Conservation (phyloP, 192 early-diverging fungal genomes). For the Dissophora ornata region DNA sequence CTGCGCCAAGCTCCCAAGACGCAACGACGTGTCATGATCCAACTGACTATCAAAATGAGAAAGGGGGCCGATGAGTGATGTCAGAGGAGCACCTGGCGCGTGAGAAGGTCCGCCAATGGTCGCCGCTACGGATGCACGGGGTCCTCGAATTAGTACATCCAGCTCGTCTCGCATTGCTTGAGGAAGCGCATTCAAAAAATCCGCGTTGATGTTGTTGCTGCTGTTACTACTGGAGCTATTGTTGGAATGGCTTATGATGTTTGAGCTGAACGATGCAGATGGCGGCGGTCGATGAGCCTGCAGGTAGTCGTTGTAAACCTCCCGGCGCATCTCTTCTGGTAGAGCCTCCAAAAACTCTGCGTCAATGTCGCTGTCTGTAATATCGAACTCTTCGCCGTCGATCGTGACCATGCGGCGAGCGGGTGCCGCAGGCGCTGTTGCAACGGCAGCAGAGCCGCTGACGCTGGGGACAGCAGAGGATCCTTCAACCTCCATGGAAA, state of each 20-base stretch:
- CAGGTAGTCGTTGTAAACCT: slow-evolving; percentile 88
- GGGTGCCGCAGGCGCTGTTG: slow-evolving; percentile 16
- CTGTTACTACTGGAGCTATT: slow-evolving; percentile 13
- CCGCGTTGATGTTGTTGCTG: slow-evolving; percentile 66
- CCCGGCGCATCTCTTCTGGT: slow-evolving; percentile 92
- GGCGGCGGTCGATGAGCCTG: slow-evolving; percentile 41
- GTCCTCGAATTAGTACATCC: slow-evolving; percentile 69
- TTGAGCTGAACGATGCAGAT: slow-evolving; percentile 20
- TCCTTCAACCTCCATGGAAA: slow-evolving; percentile 22
- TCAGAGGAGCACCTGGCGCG: slow-evolving; percentile 9
- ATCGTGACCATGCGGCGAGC: slow-evolving; percentile 72
- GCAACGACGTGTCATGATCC: too few relatives aligned
- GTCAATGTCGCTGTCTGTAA: slow-evolving; percentile 95
- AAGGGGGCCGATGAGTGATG: slow-evolving; percentile 62
- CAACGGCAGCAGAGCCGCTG: too few relatives aligned
- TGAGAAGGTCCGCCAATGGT: not conserved
- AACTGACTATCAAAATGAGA: too few relatives aligned
- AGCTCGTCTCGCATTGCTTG: slow-evolving; percentile 91
- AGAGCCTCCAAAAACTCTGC: slow-evolving; percentile 91
- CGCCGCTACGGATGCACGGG: slow-evolving; percentile 15
- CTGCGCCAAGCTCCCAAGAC: too few relatives aligned
- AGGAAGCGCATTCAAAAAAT: slow-evolving; percentile 94
- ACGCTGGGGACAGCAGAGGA: not conserved
- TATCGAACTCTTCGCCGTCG: slow-evolving; percentile 84
- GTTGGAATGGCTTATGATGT: not conserved